phyloP scores from a whole-genome alignment of 805 yeast genomes.

The Wickerhamomyces bisporus region DNA sequence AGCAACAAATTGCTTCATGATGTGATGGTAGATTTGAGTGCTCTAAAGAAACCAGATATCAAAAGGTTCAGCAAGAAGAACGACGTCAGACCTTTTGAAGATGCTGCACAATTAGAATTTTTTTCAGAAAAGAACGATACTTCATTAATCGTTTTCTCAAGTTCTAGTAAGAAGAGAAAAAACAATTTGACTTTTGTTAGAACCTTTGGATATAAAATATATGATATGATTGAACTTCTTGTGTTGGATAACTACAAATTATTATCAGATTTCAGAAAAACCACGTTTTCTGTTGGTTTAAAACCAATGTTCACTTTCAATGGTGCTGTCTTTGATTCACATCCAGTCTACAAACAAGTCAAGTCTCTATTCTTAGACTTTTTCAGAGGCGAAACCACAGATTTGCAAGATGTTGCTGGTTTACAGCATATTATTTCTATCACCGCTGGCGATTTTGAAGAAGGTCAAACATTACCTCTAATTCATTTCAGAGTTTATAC shows the following conservation, averaged over 20 bases:
- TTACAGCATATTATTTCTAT: slow-evolving; percentile 85
- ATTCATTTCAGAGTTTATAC: slow-evolving; percentile 90
- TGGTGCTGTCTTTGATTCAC: slow-evolving; percentile 85
- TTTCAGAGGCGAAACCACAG: slow-evolving; percentile 79
- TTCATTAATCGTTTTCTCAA: slow-evolving; percentile 73
- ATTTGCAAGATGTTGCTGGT: slow-evolving; percentile 89
- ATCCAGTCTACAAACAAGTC: slow-evolving; percentile 79
- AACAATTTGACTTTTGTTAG: slow-evolving; percentile 84
- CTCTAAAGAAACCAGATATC: slow-evolving; percentile 85
- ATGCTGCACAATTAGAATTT: slow-evolving; percentile 76
- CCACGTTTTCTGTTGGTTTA: slow-evolving; percentile 80
- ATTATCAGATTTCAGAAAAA: slow-evolving; percentile 71
- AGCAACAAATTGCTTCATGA: slow-evolving; percentile 79
- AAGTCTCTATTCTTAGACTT: slow-evolving; percentile 89
- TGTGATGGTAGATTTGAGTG: slow-evolving; percentile 81
- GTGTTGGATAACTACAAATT: slow-evolving; percentile 66
- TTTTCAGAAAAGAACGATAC: slow-evolving; percentile 93
- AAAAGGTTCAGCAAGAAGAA: slow-evolving; percentile 87
- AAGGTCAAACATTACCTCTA: slow-evolving; percentile 63
- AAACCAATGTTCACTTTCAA: slow-evolving; percentile 93
- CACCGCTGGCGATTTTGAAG: slow-evolving; percentile 70
- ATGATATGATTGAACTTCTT: slow-evolving; percentile 89
- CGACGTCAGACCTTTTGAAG: slow-evolving; percentile 90
- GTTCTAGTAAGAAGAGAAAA: slow-evolving; percentile 87
- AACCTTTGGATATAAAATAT: slow-evolving; percentile 84